A percentile compares a stretch with the other conserved stretches of the same genome.
Evolutionary conservation across 495 filamentous ascomycete genomes (phyloP).

Genomic region (Sporormia fimetaria): DNA sequence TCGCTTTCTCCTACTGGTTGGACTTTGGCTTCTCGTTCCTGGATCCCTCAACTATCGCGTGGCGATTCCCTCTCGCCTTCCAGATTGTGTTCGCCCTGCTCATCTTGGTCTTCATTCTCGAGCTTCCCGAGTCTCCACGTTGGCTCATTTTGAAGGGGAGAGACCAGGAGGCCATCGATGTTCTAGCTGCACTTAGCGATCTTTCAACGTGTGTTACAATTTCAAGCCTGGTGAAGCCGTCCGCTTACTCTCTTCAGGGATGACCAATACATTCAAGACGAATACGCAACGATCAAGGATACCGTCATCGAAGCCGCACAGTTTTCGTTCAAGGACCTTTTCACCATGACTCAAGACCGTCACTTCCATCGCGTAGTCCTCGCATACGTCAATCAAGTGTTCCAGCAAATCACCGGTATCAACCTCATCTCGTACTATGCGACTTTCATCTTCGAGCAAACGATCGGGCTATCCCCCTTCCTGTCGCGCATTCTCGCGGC

Average conservation of each 20-base stretch:
- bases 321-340: constrained; percentile 54
- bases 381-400: constrained; percentile 67
- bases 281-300: constrained; percentile 62
- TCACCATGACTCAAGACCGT: constrained; percentile 59
- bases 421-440: constrained; percentile 53
- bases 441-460: constrained; percentile 48
- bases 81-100: constrained; percentile 37
- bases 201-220: too few relatives aligned
- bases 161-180: constrained; percentile 53
- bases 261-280: constrained; percentile 46
- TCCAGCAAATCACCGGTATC: constrained; percentile 59
- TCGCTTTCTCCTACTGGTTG: constrained; percentile 26
- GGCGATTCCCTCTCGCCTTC: constrained; percentile 41
- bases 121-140: constrained; percentile 35
- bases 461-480: constrained; percentile 39
- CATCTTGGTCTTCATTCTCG: constrained; percentile 28
- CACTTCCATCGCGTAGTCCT: constrained; percentile 63
- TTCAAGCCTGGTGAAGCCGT: too few relatives aligned
- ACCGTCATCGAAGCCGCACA: constrained; percentile 61
- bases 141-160: constrained; percentile 49
- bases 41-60: constrained; percentile 36
- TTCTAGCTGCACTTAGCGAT: constrained; percentile 50
- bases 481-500: constrained; percentile 34
- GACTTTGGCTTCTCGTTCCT: constrained; percentile 39
- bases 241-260: too few relatives aligned